Conservation (phyloP, 2,329 filamentous ascomycete species). For the Aspergillus phoenicis region DNA sequence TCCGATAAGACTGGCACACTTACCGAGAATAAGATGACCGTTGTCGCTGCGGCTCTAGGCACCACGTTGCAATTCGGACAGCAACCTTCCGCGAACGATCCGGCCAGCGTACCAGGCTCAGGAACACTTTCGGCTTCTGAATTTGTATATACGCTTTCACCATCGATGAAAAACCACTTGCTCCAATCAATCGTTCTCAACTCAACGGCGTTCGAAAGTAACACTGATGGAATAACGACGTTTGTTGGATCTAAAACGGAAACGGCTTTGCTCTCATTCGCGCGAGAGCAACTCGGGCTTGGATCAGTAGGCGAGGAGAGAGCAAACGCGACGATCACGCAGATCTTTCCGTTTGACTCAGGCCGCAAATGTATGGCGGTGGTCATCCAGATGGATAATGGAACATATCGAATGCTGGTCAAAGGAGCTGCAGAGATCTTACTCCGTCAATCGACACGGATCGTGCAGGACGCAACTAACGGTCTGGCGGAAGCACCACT, state of each 20-base stretch:
- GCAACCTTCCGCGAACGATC: conserved; percentile 34
- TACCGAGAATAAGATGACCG: conserved; percentile 65
- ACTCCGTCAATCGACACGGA: conserved; percentile 49
- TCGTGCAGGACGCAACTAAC: conserved; percentile 63
- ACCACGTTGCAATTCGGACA: conserved; percentile 48
- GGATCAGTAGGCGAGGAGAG: conserved; percentile 63
- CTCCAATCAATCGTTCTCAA: conserved; percentile 68
- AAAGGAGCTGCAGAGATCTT: conserved; percentile 58
- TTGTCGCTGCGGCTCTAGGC: conserved; percentile 60
- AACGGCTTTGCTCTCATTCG: conserved; percentile 71
- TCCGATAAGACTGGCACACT: conserved; percentile 69
- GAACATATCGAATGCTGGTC: conserved; percentile 59
- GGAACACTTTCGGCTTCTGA: no score
- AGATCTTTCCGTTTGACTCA: conserved; percentile 63
- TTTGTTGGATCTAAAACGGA: conserved; percentile 80
- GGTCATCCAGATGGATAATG: conserved; percentile 59
- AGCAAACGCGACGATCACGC: conserved; percentile 60
- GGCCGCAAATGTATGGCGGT: conserved; percentile 70
- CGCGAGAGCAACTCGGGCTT: conserved; percentile 67
- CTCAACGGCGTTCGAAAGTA: conserved; percentile 72
- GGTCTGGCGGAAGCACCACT: conserved; percentile 57
- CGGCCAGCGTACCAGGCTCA: no score
- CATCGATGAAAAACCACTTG: conserved; percentile 58
- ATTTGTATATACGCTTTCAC: conserved; percentile 56
- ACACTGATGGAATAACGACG: conserved; percentile 58